These are phyloP conservation scores for Myochromella boudieri DNA, from an alignment of 768 basidiomycete genomes.

Conservation along the genomic window DNA sequence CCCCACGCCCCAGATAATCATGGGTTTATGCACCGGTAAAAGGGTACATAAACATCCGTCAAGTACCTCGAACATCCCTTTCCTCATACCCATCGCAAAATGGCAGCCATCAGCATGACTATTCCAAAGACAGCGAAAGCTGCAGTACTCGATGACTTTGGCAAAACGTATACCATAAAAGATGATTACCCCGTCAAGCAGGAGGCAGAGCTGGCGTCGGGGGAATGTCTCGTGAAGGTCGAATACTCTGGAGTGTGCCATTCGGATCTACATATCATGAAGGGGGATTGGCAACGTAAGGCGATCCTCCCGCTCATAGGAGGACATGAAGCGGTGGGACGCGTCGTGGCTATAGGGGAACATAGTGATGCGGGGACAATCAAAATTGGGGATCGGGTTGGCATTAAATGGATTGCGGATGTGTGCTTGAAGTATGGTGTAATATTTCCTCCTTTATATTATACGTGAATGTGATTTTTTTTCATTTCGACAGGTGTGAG, in stretches of 20 bases:
- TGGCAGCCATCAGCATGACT: constrained; percentile 6
- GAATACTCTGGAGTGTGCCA: constrained; percentile 67
- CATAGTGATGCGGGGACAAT: constrained; percentile 47
- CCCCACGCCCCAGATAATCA: background rate
- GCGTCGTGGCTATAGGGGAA: constrained; percentile 73
- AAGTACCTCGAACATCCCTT: too few relatives aligned
- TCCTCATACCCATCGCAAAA: background rate
- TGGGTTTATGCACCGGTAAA: constrained; percentile 4
- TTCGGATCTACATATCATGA: constrained; percentile 70
- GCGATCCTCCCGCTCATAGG: constrained; percentile 60
- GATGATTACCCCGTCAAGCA: constrained; percentile 56
- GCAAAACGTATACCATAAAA: constrained; percentile 29
- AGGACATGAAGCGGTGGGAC: constrained; percentile 81
- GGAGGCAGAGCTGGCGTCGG: constrained; percentile 53
- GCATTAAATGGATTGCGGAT: constrained; percentile 67
- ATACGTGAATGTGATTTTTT: background rate
- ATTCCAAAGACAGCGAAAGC: constrained; percentile 38
- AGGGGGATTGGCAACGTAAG: constrained; percentile 56
- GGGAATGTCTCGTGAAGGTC: constrained; percentile 71
- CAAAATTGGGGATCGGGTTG: constrained; percentile 75
- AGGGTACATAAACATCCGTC: too few relatives aligned
- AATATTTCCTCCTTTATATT: background rate
- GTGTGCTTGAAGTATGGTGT: constrained; percentile 35
- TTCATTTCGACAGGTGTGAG: constrained; percentile 48
- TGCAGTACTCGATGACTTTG: constrained; percentile 31